A percentile compares a stretch with the other conserved stretches of the same genome.
Evolutionary conservation across 1,139 yeast genomes (phyloP).

Genomic region (Kodamaea fungicola): DNA sequence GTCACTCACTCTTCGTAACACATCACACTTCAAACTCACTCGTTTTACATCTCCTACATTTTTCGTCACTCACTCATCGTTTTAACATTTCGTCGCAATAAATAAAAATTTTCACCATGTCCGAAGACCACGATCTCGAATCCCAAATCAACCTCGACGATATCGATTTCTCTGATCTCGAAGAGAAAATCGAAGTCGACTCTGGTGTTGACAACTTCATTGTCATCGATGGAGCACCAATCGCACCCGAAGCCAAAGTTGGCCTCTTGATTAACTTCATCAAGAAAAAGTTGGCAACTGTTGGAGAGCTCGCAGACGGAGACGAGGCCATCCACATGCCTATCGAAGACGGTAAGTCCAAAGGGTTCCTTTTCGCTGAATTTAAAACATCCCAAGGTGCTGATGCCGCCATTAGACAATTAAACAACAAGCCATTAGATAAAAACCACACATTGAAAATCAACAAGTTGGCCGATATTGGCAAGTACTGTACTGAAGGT

Average conservation of each 20-base stretch:
- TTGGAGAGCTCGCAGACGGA: slow-evolving; percentile 66
- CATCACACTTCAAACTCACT: too few relatives aligned
- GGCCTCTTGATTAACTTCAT: slow-evolving; percentile 83
- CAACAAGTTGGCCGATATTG: slow-evolving; percentile 81
- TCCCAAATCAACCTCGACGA: slow-evolving; percentile 48
- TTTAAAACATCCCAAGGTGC: slow-evolving; percentile 69
- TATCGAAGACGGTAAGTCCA: slow-evolving; percentile 71
- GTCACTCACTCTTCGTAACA: too few relatives aligned
- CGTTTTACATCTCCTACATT: too few relatives aligned
- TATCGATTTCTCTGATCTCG: slow-evolving; percentile 86
- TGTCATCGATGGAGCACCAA: slow-evolving; percentile 93
- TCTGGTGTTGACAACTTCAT: slow-evolving; percentile 73
- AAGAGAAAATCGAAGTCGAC: slow-evolving; percentile 65
- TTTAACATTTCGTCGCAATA: background rate
- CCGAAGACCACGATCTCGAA: slow-evolving; percentile 41
- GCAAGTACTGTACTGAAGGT: slow-evolving; percentile 72
- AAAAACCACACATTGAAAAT: slow-evolving; percentile 87
- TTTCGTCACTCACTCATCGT: too few relatives aligned
- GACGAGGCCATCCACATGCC: slow-evolving; percentile 80
- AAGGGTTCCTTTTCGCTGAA: slow-evolving; percentile 87
- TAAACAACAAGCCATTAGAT: slow-evolving; percentile 89
- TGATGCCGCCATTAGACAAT: slow-evolving; percentile 70
- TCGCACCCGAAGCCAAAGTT: slow-evolving; percentile 87
- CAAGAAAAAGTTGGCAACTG: slow-evolving; percentile 68
- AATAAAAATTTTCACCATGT: slow-evolving; percentile 17